Conservation (phyloP, 2,329 filamentous ascomycete species). For the Xylaria arbuscula region DNA sequence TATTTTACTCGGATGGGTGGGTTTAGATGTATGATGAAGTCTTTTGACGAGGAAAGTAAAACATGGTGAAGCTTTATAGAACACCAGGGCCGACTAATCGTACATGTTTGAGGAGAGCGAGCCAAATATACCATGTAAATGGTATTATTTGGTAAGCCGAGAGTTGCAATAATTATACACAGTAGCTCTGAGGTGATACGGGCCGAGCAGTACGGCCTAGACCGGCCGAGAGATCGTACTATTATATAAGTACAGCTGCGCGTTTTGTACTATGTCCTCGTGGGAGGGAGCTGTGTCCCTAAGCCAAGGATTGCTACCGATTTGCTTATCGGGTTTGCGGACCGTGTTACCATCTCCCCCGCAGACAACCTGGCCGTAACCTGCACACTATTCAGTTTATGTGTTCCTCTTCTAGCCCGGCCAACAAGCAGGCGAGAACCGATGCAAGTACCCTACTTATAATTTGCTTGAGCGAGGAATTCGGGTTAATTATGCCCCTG, state of each 20-base stretch:
- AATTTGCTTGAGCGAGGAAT: no score
- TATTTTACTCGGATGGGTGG: neutral
- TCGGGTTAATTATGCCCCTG: neutral
- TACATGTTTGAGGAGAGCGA: neutral
- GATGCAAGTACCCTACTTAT: neutral
- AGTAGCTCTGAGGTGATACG: no score
- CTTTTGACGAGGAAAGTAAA: neutral
- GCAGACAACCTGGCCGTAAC: neutral
- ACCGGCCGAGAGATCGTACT: neutral
- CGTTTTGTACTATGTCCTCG: neutral
- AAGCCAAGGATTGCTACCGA: conserved; percentile 2
- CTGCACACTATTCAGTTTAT: neutral
- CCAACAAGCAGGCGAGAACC: neutral
- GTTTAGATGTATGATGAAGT: neutral
- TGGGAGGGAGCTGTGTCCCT: neutral
- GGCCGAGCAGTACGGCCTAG: no score
- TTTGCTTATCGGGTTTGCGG: conserved; percentile 20
- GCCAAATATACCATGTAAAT: neutral
- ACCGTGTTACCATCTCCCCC: conserved; percentile 19
- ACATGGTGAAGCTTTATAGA: neutral
- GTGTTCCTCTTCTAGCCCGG: neutral
- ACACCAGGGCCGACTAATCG: neutral
- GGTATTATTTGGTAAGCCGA: neutral
- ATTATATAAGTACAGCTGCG: neutral
- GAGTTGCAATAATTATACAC: neutral